phyloP scores from a whole-genome alignment of 139 green algal species.

The Chlamydomonas eustigma region DNA sequence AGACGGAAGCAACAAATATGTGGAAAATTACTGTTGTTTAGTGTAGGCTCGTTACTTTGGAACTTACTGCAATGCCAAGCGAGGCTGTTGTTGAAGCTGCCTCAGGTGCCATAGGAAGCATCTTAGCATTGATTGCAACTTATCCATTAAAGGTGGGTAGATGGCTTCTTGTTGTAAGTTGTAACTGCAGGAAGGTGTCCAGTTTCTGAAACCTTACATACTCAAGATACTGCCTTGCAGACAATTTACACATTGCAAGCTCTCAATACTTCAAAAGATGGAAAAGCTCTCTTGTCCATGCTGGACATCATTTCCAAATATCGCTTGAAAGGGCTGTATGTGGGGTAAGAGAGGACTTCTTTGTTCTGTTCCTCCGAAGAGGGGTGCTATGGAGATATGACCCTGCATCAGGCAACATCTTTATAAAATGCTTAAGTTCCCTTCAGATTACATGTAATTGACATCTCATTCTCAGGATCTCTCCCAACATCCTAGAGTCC shows the following conservation, averaged over 20 bases:
- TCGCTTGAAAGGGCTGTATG: constrained; percentile 4
- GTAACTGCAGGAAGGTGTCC: no score
- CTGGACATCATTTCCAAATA: constrained; percentile 18
- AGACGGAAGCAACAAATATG: background rate
- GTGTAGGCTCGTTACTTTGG: no score
- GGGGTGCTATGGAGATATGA: no score
- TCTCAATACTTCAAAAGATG: background rate
- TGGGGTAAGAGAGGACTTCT: background rate
- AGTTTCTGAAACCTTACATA: background rate
- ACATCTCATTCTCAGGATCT: constrained; percentile 9
- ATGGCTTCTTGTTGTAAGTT: no score
- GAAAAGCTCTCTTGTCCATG: background rate
- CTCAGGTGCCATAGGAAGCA: constrained; percentile 42
- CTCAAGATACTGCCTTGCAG: background rate
- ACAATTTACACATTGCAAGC: constrained; percentile 53
- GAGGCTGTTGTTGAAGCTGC: constrained; percentile 42
- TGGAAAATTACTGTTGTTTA: background rate
- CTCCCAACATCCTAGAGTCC: constrained; percentile 24
- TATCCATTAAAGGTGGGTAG: constrained; percentile 73
- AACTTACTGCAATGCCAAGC: background rate
- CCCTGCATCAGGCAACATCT: background rate
- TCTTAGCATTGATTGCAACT: constrained; percentile 57
- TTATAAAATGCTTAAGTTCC: background rate
- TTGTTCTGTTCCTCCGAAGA: background rate
- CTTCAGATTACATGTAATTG: no score